Evolutionary conservation across 345 rosid genomes (phyloP).

Genomic region (Erysimum cheiranthoides): DNA sequence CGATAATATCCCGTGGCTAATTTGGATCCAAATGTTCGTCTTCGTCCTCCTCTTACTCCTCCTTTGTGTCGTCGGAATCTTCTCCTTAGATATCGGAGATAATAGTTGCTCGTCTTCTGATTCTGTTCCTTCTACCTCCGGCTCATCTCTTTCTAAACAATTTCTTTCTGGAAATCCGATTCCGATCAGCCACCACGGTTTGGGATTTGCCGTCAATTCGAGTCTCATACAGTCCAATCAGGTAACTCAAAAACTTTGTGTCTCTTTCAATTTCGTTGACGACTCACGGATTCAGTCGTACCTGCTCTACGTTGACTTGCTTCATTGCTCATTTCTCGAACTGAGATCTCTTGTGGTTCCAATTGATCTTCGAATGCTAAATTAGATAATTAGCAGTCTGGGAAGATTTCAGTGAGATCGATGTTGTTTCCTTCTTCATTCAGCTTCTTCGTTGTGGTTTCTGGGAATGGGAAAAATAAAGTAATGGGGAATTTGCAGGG

Average conservation of each 20-base stretch:
- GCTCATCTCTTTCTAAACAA: constrained; percentile 26
- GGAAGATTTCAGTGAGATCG: neutral
- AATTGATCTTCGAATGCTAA: neutral
- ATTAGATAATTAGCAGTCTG: neutral
- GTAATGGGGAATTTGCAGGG: neutral
- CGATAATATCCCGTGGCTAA: constrained; percentile 71
- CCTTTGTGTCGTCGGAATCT: constrained; percentile 54
- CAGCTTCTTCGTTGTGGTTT: constrained; percentile 8
- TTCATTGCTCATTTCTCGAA: neutral
- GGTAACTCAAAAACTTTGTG: constrained; percentile 10
- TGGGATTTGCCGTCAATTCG: constrained; percentile 42
- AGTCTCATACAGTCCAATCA: constrained; percentile 39
- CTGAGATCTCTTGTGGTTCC: neutral
- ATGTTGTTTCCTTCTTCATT: constrained; percentile 1
- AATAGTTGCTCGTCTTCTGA: constrained; percentile 35
- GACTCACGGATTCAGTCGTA: neutral
- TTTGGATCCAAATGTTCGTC: constrained; percentile 79
- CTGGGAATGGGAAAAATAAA: neutral
- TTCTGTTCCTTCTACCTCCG: constrained; percentile 39
- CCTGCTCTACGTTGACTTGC: constrained; percentile 36
- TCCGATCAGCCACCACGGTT: constrained; percentile 36
- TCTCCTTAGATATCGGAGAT: constrained; percentile 43
- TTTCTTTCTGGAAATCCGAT: constrained; percentile 36
- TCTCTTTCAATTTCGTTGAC: neutral
- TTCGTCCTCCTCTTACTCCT: constrained; percentile 73